phyloP scores from a whole-genome alignment of 2,329 filamentous ascomycete species.

The Paecilomyces fulvus region DNA sequence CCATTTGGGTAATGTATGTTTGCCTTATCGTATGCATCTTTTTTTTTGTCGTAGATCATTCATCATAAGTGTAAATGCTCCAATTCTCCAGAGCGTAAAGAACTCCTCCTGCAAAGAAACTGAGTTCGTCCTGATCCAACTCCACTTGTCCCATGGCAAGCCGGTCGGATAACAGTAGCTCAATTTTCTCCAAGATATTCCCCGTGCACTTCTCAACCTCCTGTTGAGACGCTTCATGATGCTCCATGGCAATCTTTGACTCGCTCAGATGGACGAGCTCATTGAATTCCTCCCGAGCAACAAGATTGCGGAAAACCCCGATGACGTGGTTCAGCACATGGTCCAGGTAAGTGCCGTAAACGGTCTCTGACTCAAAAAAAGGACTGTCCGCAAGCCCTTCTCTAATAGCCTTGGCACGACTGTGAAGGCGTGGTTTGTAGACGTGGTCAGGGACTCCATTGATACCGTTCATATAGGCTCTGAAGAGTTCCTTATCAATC shows the following conservation, averaged over 20 bases:
- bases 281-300: conserved; percentile 27
- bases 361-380: conserved; percentile 23
- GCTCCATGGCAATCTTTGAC: conserved; percentile 9
- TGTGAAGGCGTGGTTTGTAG: conserved; percentile 25
- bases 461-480: conserved; percentile 36
- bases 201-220: conserved; percentile 8
- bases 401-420: conserved; percentile 25
- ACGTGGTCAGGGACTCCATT: conserved; percentile 24
- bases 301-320: conserved; percentile 32
- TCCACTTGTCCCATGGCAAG: conserved; percentile 20
- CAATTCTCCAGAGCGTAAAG: conserved; percentile 21
- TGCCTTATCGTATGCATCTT: background rate
- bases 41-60: background rate
- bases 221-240: conserved; percentile 5
- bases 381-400: conserved; percentile 22
- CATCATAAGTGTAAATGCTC: conserved; percentile 8
- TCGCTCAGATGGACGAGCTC: conserved; percentile 22
- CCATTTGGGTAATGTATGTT: background rate
- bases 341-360: conserved; percentile 27
- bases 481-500: conserved; percentile 30
- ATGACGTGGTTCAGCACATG: conserved; percentile 29
- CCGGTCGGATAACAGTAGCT: conserved; percentile 26
- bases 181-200: conserved; percentile 24
- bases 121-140: conserved; percentile 28
- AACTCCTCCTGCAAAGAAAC: conserved; percentile 32